Percentiles rank a stretch among this genome's conserved stretches.
Evolutionary conservation across 306 rosid genomes (phyloP).

Genomic region (Senna tora): DNA sequence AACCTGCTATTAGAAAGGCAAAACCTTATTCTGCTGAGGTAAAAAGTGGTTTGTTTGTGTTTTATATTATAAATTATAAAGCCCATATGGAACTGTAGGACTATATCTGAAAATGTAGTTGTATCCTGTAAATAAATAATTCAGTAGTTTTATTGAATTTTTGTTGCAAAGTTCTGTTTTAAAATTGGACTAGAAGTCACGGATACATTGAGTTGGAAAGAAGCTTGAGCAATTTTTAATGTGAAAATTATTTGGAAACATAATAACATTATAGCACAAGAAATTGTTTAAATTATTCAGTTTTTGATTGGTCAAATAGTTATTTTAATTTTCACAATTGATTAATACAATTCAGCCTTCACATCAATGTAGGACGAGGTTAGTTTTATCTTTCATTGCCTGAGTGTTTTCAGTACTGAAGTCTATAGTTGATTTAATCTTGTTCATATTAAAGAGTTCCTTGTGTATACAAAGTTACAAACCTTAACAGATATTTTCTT

Average conservation of each 20-base stretch:
- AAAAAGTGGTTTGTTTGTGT: conserved; percentile 24
- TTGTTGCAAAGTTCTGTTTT: conserved; percentile 7
- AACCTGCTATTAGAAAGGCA: conserved; percentile 61
- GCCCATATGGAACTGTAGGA: not conserved
- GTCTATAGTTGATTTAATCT: not conserved
- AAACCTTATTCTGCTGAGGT: conserved; percentile 94
- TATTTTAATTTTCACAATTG: not conserved
- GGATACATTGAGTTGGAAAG: conserved; percentile 13
- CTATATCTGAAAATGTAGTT: conserved; percentile 16
- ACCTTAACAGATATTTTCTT: not conserved
- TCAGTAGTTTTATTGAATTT: not conserved
- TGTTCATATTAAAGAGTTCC: not conserved
- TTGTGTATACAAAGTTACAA: not conserved
- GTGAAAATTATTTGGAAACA: not conserved
- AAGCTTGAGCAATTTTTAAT: not conserved
- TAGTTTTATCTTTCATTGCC: not conserved
- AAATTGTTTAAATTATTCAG: conserved; percentile 6
- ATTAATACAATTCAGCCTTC: conserved; percentile 47
- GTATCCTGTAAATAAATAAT: conserved; percentile 22
- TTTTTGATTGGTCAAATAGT: not conserved
- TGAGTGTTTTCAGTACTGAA: not conserved
- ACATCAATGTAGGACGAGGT: conserved; percentile 5
- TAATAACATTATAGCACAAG: conserved; percentile 1
- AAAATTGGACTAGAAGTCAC: conserved; percentile 3
- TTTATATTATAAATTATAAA: conserved; percentile 1